phyloP scores from a whole-genome alignment of 2,329 filamentous ascomycete genomes.

The Dendryphion nanum region DNA sequence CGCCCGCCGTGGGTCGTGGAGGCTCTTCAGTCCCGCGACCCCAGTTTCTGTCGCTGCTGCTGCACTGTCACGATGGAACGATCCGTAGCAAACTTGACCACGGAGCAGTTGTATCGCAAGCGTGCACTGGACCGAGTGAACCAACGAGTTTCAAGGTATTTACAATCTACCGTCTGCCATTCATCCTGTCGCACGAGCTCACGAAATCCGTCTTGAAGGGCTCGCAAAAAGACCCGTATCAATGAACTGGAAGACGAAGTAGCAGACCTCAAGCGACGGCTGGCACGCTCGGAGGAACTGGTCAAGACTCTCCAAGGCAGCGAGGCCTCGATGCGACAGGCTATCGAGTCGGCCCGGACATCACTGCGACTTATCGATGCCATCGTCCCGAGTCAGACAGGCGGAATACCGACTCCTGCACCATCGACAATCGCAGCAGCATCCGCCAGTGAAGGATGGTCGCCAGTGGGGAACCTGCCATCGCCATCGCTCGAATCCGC shows the following conservation, averaged over 20 bases:
- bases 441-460: not conserved
- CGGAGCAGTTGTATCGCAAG: constrained; percentile 10
- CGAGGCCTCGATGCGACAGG: constrained; percentile 7
- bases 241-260: constrained; percentile 2
- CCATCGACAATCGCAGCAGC: not conserved
- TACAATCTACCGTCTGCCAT: not conserved
- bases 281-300: constrained; percentile 3
- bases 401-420: constrained; percentile 1
- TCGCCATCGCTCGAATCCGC: not conserved
- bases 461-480: not conserved
- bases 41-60: not conserved
- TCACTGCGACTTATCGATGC: constrained; percentile 6
- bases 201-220: constrained; percentile 1
- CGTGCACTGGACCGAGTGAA: constrained; percentile 9
- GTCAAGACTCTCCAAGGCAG: constrained; percentile 4
- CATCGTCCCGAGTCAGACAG: not conserved
- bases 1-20: not conserved
- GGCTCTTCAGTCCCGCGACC: too few species aligned
- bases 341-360: constrained; percentile 6
- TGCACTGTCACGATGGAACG: constrained; percentile 6
- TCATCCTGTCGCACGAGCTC: not conserved
- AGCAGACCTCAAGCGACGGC: not conserved
- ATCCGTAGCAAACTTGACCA: constrained; percentile 9
- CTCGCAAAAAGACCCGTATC: constrained; percentile 9
- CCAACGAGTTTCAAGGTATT: constrained; percentile 8